Evolutionary conservation across 2,329 filamentous ascomycete genomes (phyloP).

Genomic region (Aureobasidium zeae): DNA sequence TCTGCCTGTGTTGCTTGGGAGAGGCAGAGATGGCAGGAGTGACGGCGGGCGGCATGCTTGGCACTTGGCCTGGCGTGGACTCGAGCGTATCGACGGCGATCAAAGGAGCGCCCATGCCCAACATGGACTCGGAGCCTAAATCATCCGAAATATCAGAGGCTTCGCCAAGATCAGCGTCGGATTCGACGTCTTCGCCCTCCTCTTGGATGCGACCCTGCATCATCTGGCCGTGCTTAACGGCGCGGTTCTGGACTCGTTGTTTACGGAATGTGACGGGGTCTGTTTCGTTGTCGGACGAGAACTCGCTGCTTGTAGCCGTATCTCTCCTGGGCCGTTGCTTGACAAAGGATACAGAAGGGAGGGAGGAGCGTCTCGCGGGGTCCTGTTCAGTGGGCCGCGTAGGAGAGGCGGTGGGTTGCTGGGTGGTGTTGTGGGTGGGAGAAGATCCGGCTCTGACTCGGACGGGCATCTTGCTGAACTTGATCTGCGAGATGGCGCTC

Average conservation of each 20-base stretch:
- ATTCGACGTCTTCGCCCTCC: conserved; percentile 30
- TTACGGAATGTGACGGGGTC: conserved; percentile 57
- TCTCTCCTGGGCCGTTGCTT: conserved; percentile 58
- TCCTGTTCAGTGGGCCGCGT: conserved; percentile 36
- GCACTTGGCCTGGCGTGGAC: conserved; percentile 3
- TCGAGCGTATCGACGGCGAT: conserved; percentile 18
- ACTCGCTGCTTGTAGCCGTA: conserved; percentile 72
- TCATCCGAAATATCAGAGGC: conserved; percentile 42
- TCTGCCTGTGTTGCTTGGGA: conserved; percentile 47
- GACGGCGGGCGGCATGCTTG: conserved; percentile 37
- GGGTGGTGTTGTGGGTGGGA: conserved; percentile 59
- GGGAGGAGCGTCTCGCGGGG: conserved; percentile 53
- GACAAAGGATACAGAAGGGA: conserved; percentile 58
- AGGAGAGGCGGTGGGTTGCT: conserved; percentile 48
- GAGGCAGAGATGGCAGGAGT: conserved; percentile 34
- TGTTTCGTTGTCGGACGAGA: conserved; percentile 74
- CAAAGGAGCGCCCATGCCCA: conserved; percentile 49
- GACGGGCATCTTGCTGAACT: conserved; percentile 92
- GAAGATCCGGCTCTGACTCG: conserved; percentile 80
- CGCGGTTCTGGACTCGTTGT: conserved; percentile 44
- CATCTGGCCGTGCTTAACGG: conserved; percentile 45
- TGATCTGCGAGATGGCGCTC: conserved; percentile 78
- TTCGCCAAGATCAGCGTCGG: conserved; percentile 30
- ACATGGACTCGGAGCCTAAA: conserved; percentile 58
- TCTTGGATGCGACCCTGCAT: conserved; percentile 46